Base-by-base conservation (phyloP, 768 basidiomycete genomes). In the Boletus rubroflammeus region DNA sequence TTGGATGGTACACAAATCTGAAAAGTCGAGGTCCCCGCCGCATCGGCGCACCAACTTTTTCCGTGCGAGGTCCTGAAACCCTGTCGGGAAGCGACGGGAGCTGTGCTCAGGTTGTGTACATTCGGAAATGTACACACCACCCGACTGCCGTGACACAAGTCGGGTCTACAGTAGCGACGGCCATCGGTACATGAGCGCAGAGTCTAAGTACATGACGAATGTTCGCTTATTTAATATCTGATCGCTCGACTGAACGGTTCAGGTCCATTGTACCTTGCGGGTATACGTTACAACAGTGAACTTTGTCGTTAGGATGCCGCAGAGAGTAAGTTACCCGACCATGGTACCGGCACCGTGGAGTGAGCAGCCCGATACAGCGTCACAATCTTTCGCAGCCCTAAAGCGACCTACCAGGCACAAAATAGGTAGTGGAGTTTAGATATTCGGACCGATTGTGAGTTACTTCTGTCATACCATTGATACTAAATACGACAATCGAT, bases 261-360 rank as follows among this genome's bases (percentile, higher is more conserved):
- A 57, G 54, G 46, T 50, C 50, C 54, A 52, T 45, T 13, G 39
- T 35, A 42, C 50, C 46, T 46, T 47, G 49, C 14, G 45, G 50
- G 36, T 43, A 38, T 57, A 45, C 19, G 52, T 65, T 44, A 57
- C 31, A 47, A 32, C 14, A 46, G 35, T 38, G 5, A 49, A 50
- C 21, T 28, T 53, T 50, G 52, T 57, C 46, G 47, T 51, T 49
- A 32, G 21, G 54, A 47, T 50, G 57, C 62, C 69, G 64, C 62
- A 62, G 62, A 54, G 36, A 29, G 49, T 40, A 14, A 35, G 45
- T 54, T 63, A 41, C 58, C 60, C 58, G 51, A 48, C 42, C 15
- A 46, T 46, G 57, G 58, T 53, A 65, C 69, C 67, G 43, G 53
- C 47, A 58, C 51, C 50, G 28, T 67, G 69, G 63, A 69, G 65